Evolutionary conservation across 2,329 filamentous ascomycete genomes (phyloP).

Genomic region (Ascochyta koolunga): DNA sequence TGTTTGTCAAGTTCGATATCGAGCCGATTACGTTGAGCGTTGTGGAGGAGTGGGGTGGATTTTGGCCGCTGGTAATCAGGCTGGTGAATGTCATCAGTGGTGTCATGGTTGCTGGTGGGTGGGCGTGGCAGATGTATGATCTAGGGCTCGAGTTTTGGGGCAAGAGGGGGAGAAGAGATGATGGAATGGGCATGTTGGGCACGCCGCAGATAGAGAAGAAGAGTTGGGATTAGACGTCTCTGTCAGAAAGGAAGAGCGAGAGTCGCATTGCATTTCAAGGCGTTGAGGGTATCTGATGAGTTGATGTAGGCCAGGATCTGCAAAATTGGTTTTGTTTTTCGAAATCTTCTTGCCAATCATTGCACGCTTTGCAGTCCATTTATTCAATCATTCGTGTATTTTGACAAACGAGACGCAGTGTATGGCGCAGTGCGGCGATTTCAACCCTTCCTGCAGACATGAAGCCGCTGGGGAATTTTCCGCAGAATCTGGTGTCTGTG

Average conservation of each 20-base stretch:
- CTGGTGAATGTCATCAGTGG: slow-evolving; percentile 90
- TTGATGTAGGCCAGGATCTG: not conserved
- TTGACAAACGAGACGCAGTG: not conserved
- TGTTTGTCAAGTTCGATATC: slow-evolving; percentile 99
- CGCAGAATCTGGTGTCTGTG: no score
- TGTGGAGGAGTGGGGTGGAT: slow-evolving; percentile 76
- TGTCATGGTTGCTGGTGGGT: slow-evolving; percentile 90
- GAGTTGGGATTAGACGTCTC: slow-evolving; percentile 11
- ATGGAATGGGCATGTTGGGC: slow-evolving; percentile 57
- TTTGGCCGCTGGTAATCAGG: slow-evolving; percentile 77
- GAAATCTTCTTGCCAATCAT: not conserved
- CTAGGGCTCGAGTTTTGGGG: slow-evolving; percentile 66
- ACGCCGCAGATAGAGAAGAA: slow-evolving; percentile 25
- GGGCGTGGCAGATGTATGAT: slow-evolving; percentile 84
- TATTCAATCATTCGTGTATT: not conserved
- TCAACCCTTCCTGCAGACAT: no score
- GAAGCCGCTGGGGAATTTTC: no score
- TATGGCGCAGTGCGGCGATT: no score
- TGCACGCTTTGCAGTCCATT: not conserved
- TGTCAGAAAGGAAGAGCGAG: not conserved
- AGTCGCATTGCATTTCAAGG: slow-evolving; percentile 1
- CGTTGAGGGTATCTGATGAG: not conserved
- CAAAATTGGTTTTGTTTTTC: not conserved
- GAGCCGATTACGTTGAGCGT: slow-evolving; percentile 91
- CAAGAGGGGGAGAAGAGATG: slow-evolving; percentile 47